Evolutionary conservation across 106 monocot species (phyloP).

Genomic region (Allium cepa): DNA sequence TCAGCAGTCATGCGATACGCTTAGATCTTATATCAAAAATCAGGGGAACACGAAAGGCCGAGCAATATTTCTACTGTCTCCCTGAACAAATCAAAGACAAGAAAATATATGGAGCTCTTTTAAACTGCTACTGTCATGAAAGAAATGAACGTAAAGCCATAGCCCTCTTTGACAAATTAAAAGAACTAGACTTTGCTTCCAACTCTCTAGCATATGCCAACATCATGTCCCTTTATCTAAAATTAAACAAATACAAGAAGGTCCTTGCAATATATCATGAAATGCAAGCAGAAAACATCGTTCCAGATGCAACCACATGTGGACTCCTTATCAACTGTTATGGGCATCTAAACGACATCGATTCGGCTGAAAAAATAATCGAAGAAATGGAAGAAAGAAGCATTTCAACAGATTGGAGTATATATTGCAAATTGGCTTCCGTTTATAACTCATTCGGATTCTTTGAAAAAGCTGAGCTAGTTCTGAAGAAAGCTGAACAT

Average conservation of each 20-base stretch:
- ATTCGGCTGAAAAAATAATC: conserved; percentile 31
- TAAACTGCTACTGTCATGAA: conserved; percentile 26
- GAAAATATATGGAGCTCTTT: conserved; percentile 40
- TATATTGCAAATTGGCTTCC: conserved; percentile 34
- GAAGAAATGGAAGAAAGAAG: conserved; percentile 24
- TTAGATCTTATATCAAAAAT: conserved; percentile 49
- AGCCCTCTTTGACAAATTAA: conserved; percentile 43
- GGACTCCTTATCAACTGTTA: conserved; percentile 44
- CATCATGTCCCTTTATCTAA: conserved; percentile 32
- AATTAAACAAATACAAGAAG: conserved; percentile 28
- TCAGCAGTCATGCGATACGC: conserved; percentile 40
- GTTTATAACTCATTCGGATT: conserved; percentile 37
- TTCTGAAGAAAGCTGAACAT: conserved; percentile 48
- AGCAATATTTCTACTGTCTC: conserved; percentile 42
- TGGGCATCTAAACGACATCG: conserved; percentile 24
- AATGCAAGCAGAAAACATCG: conserved; percentile 35
- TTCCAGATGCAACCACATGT: conserved; percentile 33
- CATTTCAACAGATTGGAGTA: conserved; percentile 16
- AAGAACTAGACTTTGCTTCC: conserved; percentile 27
- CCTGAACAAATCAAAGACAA: conserved; percentile 30
- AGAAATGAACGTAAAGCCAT: conserved; percentile 38
- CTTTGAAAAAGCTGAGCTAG: conserved; percentile 32
- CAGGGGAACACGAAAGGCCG: conserved; percentile 40
- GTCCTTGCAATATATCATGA: conserved; percentile 14
- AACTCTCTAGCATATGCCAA: conserved; percentile 48